A percentile compares a stretch with the other conserved stretches of the same genome.
phyloP scores from a whole-genome alignment of 495 filamentous ascomycete genomes.

The Penicillium crystallinum region DNA sequence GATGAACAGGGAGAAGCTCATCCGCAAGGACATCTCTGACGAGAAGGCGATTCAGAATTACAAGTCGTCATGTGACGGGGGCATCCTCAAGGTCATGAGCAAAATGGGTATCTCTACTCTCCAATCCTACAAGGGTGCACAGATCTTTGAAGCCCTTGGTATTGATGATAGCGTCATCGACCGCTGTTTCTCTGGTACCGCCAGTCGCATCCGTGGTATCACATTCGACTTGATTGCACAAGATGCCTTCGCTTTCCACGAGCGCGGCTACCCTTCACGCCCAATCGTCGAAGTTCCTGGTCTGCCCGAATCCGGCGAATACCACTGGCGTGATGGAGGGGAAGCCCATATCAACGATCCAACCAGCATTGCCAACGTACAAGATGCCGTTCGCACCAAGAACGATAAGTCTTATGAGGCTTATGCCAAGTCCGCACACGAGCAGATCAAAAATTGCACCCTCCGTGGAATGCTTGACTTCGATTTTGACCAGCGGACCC shows the following conservation, averaged over 20 bases:
- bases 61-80: constrained; percentile 95
- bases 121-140: constrained; percentile 97
- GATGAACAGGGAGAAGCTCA: constrained; percentile 92
- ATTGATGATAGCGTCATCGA: constrained; percentile 95
- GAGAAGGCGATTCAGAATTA: constrained; percentile 92
- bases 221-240: constrained; percentile 95
- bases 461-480: constrained; percentile 96
- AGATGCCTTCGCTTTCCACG: constrained; percentile 95
- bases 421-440: constrained; percentile 89
- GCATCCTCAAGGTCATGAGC: constrained; percentile 99
- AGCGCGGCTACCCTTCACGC: constrained; percentile 87
- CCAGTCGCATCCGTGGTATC: constrained; percentile 90
- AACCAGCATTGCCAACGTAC: constrained; percentile 90
- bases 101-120: constrained; percentile 99
- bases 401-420: constrained; percentile 99
- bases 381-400: constrained; percentile 96
- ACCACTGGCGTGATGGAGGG: constrained; percentile 98
- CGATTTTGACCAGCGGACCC: constrained; percentile 81
- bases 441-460: constrained; percentile 97
- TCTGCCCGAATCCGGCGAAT: constrained; percentile 92
- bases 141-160: constrained; percentile 99
- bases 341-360: constrained; percentile 99
- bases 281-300: constrained; percentile 74
- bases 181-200: constrained; percentile 93
- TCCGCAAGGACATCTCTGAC: constrained; percentile 81